phyloP scores from a whole-genome alignment of 2,329 filamentous ascomycete species.

The Venturia effusa region DNA sequence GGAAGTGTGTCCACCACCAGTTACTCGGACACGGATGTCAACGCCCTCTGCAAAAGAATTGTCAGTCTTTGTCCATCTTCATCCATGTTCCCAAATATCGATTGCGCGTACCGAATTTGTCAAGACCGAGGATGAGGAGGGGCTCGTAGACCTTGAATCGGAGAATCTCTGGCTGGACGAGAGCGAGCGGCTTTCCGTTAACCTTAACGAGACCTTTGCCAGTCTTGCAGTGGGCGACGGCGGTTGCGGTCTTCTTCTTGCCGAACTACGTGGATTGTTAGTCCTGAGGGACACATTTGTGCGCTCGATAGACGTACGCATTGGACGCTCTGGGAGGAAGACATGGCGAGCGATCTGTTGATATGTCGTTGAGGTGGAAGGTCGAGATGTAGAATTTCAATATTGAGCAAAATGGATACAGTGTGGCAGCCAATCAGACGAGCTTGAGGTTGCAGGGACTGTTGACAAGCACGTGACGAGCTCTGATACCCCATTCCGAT shows the following conservation, averaged over 20 bases:
- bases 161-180: slow-evolving; percentile 92
- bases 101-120: slow-evolving; percentile 65
- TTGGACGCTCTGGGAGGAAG: slow-evolving; percentile 13
- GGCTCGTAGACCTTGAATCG: slow-evolving; percentile 99
- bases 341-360: slow-evolving; percentile 9
- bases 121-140: slow-evolving; percentile 88
- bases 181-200: slow-evolving; percentile 90
- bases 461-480: not conserved
- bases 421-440: not conserved
- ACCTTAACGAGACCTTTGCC: slow-evolving; percentile 93
- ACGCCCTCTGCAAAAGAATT: slow-evolving; percentile 50
- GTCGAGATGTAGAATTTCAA: not conserved
- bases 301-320: slow-evolving; percentile 8
- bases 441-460: not conserved
- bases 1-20: slow-evolving; percentile 93
- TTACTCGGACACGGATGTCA: slow-evolving; percentile 94
- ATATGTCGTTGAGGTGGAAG: not conserved
- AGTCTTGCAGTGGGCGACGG: slow-evolving; percentile 87
- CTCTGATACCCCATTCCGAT: too few relatives aligned
- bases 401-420: not conserved
- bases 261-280: slow-evolving; percentile 49
- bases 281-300: not conserved
- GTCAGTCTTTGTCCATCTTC: slow-evolving; percentile 2
- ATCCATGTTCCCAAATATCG: not conserved
- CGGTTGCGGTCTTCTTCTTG: slow-evolving; percentile 63